phyloP scores from a whole-genome alignment of 768 basidiomycete species.

The Boletus rubroflammeus region DNA sequence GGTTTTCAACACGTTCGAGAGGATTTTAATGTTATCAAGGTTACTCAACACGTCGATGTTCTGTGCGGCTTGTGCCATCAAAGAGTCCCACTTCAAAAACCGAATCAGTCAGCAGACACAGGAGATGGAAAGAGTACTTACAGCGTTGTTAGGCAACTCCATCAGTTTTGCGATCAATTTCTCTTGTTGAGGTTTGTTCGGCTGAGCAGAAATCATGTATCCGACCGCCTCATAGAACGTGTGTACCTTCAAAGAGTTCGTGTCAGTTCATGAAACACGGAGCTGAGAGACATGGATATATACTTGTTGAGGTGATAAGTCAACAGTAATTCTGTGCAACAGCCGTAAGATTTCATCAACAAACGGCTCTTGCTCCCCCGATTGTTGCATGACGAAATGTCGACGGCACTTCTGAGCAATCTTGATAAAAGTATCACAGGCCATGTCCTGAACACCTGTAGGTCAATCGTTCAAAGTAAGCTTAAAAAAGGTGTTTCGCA shows the following conservation, averaged over 20 bases:
- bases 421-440: constrained; percentile 99
- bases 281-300: background rate
- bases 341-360: constrained; percentile 94
- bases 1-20: constrained; percentile 96
- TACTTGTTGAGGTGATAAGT: constrained; percentile 85
- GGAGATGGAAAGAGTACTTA: constrained; percentile 37
- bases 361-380: constrained; percentile 95
- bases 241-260: constrained; percentile 54
- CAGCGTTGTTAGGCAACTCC: constrained; percentile 96
- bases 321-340: constrained; percentile 90
- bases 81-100: constrained; percentile 79
- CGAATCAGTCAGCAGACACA: background rate
- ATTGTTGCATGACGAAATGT: constrained; percentile 98
- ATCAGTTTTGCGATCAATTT: constrained; percentile 92
- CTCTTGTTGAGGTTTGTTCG: constrained; percentile 96
- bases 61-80: constrained; percentile 93
- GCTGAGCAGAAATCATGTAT: constrained; percentile 99
- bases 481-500: background rate
- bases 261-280: constrained; percentile 8
- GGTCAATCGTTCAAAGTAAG: constrained; percentile 1
- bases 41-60: constrained; percentile 90
- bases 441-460: constrained; percentile 98
- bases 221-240: constrained; percentile 99
- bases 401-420: constrained; percentile 98
- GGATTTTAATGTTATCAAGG: constrained; percentile 92